phyloP scores from a whole-genome alignment of 2,329 filamentous ascomycete genomes.

The Blastomyces emzantsi region DNA sequence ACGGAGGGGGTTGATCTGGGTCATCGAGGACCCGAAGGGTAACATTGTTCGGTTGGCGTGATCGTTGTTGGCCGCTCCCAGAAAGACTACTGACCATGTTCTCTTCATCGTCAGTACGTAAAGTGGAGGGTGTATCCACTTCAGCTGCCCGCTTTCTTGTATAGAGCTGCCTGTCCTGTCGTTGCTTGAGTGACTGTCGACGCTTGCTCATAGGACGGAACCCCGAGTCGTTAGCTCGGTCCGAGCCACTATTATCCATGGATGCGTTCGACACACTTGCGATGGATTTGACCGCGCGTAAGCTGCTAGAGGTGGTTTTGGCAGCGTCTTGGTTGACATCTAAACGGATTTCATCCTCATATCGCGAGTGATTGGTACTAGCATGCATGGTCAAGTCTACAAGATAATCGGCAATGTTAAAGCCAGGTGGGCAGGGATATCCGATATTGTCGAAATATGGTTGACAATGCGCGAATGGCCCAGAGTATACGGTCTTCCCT shows the following conservation, averaged over 20 bases:
- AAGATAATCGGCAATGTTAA: conserved; percentile 97
- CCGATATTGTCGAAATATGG: conserved; percentile 86
- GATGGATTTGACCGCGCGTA: conserved; percentile 80
- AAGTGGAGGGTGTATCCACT: conserved; percentile 48
- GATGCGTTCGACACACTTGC: conserved; percentile 72
- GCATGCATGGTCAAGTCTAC: conserved; percentile 98
- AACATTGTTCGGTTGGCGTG: conserved; percentile 47
- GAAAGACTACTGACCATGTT: conserved; percentile 42
- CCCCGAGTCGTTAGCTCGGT: conserved; percentile 47
- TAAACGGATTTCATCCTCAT: conserved; percentile 51
- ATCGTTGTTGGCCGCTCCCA: conserved; percentile 49
- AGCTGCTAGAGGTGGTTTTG: conserved; percentile 74
- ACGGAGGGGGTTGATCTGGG: conserved; percentile 50
- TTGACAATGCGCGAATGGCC: conserved; percentile 80
- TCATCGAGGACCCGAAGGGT: conserved; percentile 61
- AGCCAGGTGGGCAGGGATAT: conserved; percentile 87
- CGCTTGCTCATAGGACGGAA: conserved; percentile 60
- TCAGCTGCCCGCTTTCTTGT: conserved; percentile 64
- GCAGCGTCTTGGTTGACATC: conserved; percentile 52
- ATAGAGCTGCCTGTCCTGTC: conserved; percentile 83
- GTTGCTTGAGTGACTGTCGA: conserved; percentile 69
- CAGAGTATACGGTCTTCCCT: conserved; percentile 86
- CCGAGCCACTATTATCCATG: conserved; percentile 51
- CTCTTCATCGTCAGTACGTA: conserved; percentile 55
- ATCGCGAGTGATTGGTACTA: conserved; percentile 48